These are phyloP conservation scores for Penicillium brasilianum DNA, from an alignment of 2,329 filamentous ascomycete genomes.

Conservation along the genomic window DNA sequence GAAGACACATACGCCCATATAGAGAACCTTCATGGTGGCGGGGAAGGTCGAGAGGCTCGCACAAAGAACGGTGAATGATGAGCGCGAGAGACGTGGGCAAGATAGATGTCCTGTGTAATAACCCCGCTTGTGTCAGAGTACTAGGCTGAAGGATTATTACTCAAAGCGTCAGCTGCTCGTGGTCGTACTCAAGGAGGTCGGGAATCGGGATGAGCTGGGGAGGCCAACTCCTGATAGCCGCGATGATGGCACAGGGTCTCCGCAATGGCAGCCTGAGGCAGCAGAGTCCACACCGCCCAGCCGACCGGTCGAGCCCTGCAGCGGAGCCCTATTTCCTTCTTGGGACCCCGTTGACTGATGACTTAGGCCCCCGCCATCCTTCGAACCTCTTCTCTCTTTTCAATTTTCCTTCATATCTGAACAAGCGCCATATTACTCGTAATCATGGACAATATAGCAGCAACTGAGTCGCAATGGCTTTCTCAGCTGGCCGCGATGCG, in stretches of 20 bases:
- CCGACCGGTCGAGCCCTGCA: conserved; percentile 19
- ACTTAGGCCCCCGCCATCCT: neutral
- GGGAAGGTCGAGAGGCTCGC: conserved; percentile 16
- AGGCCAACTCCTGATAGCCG: conserved; percentile 20
- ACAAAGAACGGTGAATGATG: conserved; percentile 8
- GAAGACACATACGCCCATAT: conserved; percentile 74
- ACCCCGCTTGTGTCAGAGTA: neutral
- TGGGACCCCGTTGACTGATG: conserved; percentile 4
- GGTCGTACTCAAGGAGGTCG: conserved; percentile 1
- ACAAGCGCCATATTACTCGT: neutral
- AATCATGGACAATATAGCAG: conserved; percentile 30
- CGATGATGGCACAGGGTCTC: conserved; percentile 23
- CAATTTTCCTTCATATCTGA: neutral
- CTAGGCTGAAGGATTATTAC: conserved; percentile 4
- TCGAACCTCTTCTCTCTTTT: neutral
- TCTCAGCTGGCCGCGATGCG: conserved; percentile 85
- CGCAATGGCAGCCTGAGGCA: conserved; percentile 20
- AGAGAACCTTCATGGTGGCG: conserved; percentile 79
- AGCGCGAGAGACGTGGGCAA: neutral
- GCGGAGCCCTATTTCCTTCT: conserved; percentile 21
- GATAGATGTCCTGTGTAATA: neutral
- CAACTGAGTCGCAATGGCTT: conserved; percentile 73
- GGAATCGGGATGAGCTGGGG: conserved; percentile 3
- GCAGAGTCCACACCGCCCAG: conserved; percentile 22
- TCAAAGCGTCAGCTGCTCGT: conserved; percentile 8